These are phyloP conservation scores for Pyrus bretschneideri DNA, from an alignment of 306 rosid genomes.

Conservation along the genomic window DNA sequence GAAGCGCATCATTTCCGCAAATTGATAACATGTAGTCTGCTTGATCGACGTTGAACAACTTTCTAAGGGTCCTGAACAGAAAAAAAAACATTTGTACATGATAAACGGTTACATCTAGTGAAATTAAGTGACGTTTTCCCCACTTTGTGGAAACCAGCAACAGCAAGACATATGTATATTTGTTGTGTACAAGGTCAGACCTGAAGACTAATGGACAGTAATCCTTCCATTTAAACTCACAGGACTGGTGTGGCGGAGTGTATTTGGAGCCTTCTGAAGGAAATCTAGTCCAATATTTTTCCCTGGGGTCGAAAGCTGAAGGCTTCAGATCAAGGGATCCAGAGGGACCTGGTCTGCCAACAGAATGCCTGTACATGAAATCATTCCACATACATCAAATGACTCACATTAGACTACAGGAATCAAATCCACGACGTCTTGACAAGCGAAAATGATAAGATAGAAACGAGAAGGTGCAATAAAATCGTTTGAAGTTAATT, in stretches of 20 bases:
- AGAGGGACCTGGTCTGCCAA: conserved; percentile 82
- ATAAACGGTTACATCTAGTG: neutral
- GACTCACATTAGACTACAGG: conserved; percentile 3
- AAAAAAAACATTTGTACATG: neutral
- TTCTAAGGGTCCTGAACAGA: conserved; percentile 65
- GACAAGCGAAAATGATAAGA: neutral
- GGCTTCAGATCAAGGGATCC: conserved; percentile 84
- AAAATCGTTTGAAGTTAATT: neutral
- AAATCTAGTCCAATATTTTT: conserved; percentile 87
- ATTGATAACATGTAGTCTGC: conserved; percentile 96
- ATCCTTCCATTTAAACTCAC: conserved; percentile 92
- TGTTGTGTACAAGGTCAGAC: conserved; percentile 20
- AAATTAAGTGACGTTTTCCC: neutral
- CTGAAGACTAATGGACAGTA: conserved; percentile 93
- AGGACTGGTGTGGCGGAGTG: conserved; percentile 85
- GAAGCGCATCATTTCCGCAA: conserved; percentile 87
- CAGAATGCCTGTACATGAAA: conserved; percentile 61
- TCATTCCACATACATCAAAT: conserved; percentile 1
- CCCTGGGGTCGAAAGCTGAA: conserved; percentile 87
- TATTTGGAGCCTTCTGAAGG: conserved; percentile 89
- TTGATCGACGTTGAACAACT: conserved; percentile 85
- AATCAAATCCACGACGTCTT: neutral
- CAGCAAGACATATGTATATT: too few species aligned
- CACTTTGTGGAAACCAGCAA: too few species aligned
- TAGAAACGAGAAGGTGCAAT: neutral